These are phyloP conservation scores for Leonotis leonurus DNA, from an alignment of 257 asterid species.

Conservation along the genomic window DNA sequence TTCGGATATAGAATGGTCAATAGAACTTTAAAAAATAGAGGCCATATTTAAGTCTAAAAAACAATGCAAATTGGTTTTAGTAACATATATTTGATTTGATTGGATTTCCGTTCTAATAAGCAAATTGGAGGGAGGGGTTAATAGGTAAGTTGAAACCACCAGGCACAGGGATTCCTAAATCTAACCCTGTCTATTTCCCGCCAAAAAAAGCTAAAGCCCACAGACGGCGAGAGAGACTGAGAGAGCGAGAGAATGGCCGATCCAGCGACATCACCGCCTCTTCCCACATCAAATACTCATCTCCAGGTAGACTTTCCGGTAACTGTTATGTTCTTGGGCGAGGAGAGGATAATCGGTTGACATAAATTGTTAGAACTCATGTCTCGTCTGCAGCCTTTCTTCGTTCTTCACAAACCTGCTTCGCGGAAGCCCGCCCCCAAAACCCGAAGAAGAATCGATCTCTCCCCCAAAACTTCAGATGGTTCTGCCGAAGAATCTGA, in stretches of 20 bases:
- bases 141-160: too few relatives aligned
- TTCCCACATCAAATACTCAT: slow-evolving; percentile 20
- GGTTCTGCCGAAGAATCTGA: slow-evolving; percentile 12
- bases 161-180: too few relatives aligned
- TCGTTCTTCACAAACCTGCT: slow-evolving; percentile 70
- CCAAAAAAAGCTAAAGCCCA: slow-evolving; percentile 40
- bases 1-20: too few relatives aligned
- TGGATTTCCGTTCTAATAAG: too few relatives aligned
- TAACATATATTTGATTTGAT: too few relatives aligned
- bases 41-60: too few relatives aligned
- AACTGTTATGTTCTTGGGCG: not conserved
- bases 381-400: slow-evolving; percentile 54
- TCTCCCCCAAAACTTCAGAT: slow-evolving; percentile 28
- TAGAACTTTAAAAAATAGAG: too few relatives aligned
- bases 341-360: not conserved
- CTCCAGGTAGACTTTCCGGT: slow-evolving; percentile 33
- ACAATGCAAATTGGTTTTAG: too few relatives aligned
- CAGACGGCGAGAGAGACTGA: not conserved
- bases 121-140: too few relatives aligned
- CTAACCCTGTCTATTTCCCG: slow-evolving; percentile 29
- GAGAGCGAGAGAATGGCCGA: slow-evolving; percentile 23
- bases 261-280: slow-evolving; percentile 13
- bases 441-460: slow-evolving; percentile 47
- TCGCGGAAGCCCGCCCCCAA: slow-evolving; percentile 39
- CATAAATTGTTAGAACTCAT: not conserved